Percentiles rank a stretch among this genome's conserved stretches.
Conservation (phyloP, 208 protist species). For the Polymyxa betae region DNA sequence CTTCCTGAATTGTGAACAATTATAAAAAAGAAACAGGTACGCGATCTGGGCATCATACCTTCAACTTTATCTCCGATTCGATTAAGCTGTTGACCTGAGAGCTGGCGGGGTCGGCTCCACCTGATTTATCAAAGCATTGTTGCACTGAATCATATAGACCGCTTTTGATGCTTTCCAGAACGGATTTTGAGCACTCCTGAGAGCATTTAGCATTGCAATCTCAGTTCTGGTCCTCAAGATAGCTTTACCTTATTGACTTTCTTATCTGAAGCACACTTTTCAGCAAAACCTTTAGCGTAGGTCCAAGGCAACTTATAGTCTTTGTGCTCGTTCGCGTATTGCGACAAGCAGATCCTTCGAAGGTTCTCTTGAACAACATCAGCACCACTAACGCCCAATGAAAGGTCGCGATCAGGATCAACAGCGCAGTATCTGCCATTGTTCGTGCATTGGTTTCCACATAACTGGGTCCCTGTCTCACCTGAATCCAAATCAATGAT, state of each 20-base stretch:
- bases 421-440: conserved; percentile 45
- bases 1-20: too few relatives aligned
- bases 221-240: background rate
- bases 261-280: conserved; percentile 1
- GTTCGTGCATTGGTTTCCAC: conserved; percentile 54
- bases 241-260: background rate
- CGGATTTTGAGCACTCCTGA: conserved; percentile 48
- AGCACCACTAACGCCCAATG: background rate
- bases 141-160: background rate
- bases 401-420: conserved; percentile 38
- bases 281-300: background rate
- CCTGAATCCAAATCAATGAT: background rate
- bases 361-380: conserved; percentile 54
- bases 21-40: background rate
- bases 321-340: background rate
- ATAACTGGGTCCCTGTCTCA: background rate
- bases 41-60: background rate
- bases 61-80: conserved; percentile 33
- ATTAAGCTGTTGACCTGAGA: background rate
- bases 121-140: background rate
- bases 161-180: background rate
- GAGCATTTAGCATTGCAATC: background rate
- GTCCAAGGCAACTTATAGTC: background rate
- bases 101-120: background rate
- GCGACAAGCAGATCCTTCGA: conserved; percentile 36